Percentiles rank a stretch among this genome's conserved stretches.
These are phyloP conservation scores for Colletotrichum simmondsii DNA, from an alignment of 2,329 filamentous ascomycete genomes.

Conservation along the genomic window DNA sequence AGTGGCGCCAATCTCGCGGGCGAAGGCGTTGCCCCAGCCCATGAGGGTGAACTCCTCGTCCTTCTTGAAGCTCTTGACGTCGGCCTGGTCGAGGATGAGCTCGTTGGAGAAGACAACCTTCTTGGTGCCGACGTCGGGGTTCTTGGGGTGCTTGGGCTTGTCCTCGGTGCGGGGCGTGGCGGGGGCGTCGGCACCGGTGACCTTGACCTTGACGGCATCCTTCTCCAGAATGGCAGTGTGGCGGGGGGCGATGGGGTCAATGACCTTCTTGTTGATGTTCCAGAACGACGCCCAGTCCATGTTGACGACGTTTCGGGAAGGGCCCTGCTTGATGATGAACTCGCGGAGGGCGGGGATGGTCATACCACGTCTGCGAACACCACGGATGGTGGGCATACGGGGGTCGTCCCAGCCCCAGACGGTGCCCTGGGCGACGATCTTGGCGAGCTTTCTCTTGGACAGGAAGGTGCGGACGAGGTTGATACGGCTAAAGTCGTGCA, in stretches of 20 bases:
- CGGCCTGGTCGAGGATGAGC: constrained; percentile 86
- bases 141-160: constrained; percentile 91
- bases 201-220: constrained; percentile 75
- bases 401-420: constrained; percentile 91
- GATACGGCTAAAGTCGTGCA: constrained; percentile 88
- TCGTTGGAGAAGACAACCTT: constrained; percentile 82
- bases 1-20: constrained; percentile 71
- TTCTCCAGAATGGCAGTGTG: constrained; percentile 79
- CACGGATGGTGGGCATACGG: constrained; percentile 85
- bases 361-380: constrained; percentile 82
- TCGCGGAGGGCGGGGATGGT: constrained; percentile 82
- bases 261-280: constrained; percentile 83
- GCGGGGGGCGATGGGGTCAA: constrained; percentile 80
- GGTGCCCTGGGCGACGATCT: constrained; percentile 79
- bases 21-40: constrained; percentile 94
- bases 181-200: constrained; percentile 76
- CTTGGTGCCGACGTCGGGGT: constrained; percentile 85
- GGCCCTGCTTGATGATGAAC: constrained; percentile 87
- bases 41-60: constrained; percentile 95
- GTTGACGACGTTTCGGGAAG: constrained; percentile 83
- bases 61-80: constrained; percentile 82
- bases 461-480: constrained; percentile 87
- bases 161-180: constrained; percentile 74
- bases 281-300: constrained; percentile 85
- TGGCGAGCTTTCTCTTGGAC: constrained; percentile 87